These are phyloP conservation scores for Cytospora piceae DNA, from an alignment of 2,329 filamentous ascomycete species.

Conservation along the genomic window DNA sequence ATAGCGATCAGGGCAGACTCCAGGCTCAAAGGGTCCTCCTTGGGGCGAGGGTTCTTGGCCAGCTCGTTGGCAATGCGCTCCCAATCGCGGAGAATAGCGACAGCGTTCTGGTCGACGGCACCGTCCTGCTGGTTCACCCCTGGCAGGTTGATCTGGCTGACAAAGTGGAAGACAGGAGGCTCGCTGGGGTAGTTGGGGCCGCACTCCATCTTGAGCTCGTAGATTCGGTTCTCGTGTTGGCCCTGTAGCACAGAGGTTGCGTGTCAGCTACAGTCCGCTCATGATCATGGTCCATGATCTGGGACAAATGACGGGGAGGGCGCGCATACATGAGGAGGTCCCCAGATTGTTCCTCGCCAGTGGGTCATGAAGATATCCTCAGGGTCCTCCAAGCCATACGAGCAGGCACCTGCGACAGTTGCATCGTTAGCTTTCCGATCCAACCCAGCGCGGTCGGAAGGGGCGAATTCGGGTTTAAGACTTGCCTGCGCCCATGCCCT, in stretches of 20 bases:
- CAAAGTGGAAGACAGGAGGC: conserved; percentile 88
- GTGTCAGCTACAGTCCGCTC: conserved; percentile 4
- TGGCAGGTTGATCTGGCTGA: conserved; percentile 94
- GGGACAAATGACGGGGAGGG: background rate
- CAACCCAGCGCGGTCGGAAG: background rate
- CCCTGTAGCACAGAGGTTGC: conserved; percentile 62
- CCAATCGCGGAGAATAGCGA: conserved; percentile 83
- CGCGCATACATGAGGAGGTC: conserved; percentile 80
- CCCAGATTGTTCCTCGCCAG: conserved; percentile 98
- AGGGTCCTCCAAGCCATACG: conserved; percentile 90
- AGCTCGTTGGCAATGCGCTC: conserved; percentile 90
- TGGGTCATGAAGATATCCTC: conserved; percentile 97
- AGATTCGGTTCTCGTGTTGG: conserved; percentile 96
- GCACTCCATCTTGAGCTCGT: conserved; percentile 96
- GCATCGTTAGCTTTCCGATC: conserved; percentile 16
- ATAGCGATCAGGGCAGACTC: conserved; percentile 43
- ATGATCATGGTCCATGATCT: conserved; percentile 21
- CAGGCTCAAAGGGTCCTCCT: conserved; percentile 42
- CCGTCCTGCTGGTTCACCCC: conserved; percentile 84
- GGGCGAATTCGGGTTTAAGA: conserved; percentile 31
- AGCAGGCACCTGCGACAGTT: conserved; percentile 78
- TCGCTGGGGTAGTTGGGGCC: conserved; percentile 85
- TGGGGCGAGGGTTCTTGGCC: conserved; percentile 38
- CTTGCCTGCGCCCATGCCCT: conserved; percentile 87
- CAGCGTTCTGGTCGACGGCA: conserved; percentile 79